phyloP scores from a whole-genome alignment of 2,329 filamentous ascomycete species.

The Aspergillus ruber region DNA sequence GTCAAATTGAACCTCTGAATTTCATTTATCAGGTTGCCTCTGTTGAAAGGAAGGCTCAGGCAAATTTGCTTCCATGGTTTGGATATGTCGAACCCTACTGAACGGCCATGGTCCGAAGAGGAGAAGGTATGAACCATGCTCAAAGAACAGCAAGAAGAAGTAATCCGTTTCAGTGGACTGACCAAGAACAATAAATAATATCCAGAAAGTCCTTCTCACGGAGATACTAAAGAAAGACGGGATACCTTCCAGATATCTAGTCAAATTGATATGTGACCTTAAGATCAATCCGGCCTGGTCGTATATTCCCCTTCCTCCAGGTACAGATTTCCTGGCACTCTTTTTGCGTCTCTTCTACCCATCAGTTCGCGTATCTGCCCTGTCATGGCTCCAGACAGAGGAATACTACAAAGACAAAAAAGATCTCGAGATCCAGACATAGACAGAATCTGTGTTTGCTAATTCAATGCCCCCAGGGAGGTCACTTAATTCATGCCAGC shows the following conservation, averaged over 20 bases:
- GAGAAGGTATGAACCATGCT: conserved; percentile 33
- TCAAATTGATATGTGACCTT: conserved; percentile 33
- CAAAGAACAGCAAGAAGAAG: not conserved
- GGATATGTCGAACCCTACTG: conserved; percentile 40
- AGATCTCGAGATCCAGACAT: not conserved
- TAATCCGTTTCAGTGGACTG: not conserved
- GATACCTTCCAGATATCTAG: conserved; percentile 31
- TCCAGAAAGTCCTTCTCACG: conserved; percentile 36
- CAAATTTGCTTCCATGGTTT: conserved; percentile 28
- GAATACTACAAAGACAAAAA: not conserved
- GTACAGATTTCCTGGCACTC: conserved; percentile 21
- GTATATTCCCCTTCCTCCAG: conserved; percentile 38
- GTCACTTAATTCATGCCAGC: conserved; percentile 33
- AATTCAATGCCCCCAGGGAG: conserved; percentile 24
- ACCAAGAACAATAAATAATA: conserved; percentile 1
- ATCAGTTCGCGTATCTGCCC: not conserved
- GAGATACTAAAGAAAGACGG: conserved; percentile 37
- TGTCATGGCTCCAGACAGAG: not conserved
- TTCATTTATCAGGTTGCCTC: conserved; percentile 2
- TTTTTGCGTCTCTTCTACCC: not conserved
- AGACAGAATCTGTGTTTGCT: conserved; percentile 6
- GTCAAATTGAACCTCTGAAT: conserved; percentile 3
- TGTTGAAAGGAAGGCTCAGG: conserved; percentile 6
- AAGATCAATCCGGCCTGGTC: conserved; percentile 32
- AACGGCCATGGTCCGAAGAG: conserved; percentile 40